These are phyloP conservation scores for Trichoderma koningiopsis DNA, from an alignment of 2,329 filamentous ascomycete species.

Conservation along the genomic window DNA sequence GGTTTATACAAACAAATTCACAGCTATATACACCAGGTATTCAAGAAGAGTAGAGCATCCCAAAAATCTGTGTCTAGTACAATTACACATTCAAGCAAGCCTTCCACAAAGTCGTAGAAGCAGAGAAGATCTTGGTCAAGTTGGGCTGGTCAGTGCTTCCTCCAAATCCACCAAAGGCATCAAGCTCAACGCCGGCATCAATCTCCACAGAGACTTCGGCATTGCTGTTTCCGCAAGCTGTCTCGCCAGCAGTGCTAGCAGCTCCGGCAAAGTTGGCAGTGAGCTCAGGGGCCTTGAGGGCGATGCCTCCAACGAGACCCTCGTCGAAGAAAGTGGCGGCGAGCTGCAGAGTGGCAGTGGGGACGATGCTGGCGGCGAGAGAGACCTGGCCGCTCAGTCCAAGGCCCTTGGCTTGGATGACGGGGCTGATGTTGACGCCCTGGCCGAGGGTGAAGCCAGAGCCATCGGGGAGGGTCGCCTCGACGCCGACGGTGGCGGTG, in stretches of 20 bases:
- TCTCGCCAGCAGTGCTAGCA: neutral
- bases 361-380: neutral
- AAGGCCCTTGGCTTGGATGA: neutral
- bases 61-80: neutral
- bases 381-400: constrained; percentile 7
- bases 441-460: constrained; percentile 7
- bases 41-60: neutral
- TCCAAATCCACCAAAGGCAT: constrained; percentile 21
- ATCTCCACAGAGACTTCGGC: neutral
- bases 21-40: neutral
- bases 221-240: constrained; percentile 5
- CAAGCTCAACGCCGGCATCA: constrained; percentile 15
- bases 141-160: neutral
- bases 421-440: neutral
- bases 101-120: neutral
- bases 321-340: constrained; percentile 21
- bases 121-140: constrained; percentile 12
- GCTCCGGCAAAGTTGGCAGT: neutral
- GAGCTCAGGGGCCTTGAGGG: constrained; percentile 1
- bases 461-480: constrained; percentile 23
- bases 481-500: constrained; percentile 5
- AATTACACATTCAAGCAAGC: constrained; percentile 8
- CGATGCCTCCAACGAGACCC: constrained; percentile 18
- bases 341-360: constrained; percentile 9
- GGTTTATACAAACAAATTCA: neutral